Percentiles rank a stretch among this genome's conserved stretches.
phyloP scores from a whole-genome alignment of 768 basidiomycete genomes.

The Trametes cubensis region DNA sequence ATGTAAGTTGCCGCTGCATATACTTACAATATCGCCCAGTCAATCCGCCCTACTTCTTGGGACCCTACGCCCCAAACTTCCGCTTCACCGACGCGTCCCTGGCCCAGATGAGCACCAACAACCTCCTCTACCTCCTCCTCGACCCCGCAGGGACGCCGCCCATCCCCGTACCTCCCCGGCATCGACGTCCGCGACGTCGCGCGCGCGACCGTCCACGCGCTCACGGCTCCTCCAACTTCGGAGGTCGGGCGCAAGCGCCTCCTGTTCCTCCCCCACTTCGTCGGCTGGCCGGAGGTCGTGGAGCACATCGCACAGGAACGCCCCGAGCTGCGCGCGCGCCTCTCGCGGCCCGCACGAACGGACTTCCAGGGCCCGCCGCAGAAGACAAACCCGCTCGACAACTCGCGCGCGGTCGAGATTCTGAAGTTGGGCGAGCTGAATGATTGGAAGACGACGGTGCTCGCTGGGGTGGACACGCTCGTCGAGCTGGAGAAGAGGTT shows the following conservation, averaged over 20 bases:
- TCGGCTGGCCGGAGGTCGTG: slow-evolving; percentile 8
- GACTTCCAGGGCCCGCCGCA: not conserved
- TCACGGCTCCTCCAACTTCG: slow-evolving; percentile 13
- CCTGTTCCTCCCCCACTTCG: slow-evolving; percentile 7
- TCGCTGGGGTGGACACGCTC: slow-evolving; percentile 24
- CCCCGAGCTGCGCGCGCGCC: slow-evolving; percentile 15
- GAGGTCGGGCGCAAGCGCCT: slow-evolving; percentile 14
- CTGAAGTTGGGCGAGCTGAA: slow-evolving; percentile 16
- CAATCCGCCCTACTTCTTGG: slow-evolving; percentile 16
- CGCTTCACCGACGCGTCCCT: not conserved
- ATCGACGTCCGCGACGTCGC: slow-evolving; percentile 43
- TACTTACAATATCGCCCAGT: slow-evolving; percentile 4
- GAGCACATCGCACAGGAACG: slow-evolving; percentile 9
- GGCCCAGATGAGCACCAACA: slow-evolving; percentile 12
- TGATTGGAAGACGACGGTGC: slow-evolving; percentile 18
- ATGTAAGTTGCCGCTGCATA: no score
- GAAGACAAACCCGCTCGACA: slow-evolving; percentile 10
- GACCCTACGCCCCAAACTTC: slow-evolving; percentile 23
- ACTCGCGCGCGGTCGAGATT: slow-evolving; percentile 18
- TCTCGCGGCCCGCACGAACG: slow-evolving; percentile 4
- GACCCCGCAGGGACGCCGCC: not conserved
- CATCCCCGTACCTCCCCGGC: not conserved
- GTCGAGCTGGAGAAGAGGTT: slow-evolving; percentile 23
- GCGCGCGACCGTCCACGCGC: slow-evolving; percentile 31
- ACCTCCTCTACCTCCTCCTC: slow-evolving; percentile 8